Base-by-base conservation (phyloP, 805 yeast species). In the Saturnispora halmiae region DNA sequence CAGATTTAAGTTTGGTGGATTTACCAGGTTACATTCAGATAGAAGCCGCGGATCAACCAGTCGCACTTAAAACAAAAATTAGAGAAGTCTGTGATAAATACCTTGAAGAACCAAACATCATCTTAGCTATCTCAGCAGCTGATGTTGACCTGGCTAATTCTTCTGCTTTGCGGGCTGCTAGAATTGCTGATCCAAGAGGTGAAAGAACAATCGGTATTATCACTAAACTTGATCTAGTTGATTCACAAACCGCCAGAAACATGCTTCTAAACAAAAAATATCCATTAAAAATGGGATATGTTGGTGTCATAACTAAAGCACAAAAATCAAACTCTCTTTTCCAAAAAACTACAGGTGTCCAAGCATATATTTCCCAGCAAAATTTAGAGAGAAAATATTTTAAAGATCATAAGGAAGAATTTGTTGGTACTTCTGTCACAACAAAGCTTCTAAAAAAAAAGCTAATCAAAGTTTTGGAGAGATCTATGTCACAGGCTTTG, bases 61-160 rank as follows among this genome's bases (percentile, higher is more conserved):
- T 70, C 4, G 84, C 79, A 43, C 70, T 92, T 45, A 90, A 90
- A 54, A 70, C 72, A 24, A 83, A 79, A 55, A 92, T 92, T 51
- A 68, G 84, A 44, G 75, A 70, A 39, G 66, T 92, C 24, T 92
- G 97, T 62, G 83, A 83, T 50, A 76, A 77, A 56, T 92, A 92
- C 55, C 69, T 92, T 46, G 85, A 82, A 53, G 79, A 82, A 13
- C 99, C 99, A 18, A 92, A 92, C 55, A 85, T 92, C 38, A 92
- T 92, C 31, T 68, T 92, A 51, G 98, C 98, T 0, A 92, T 94
- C 20, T 85, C 95, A 9, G 86, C 98, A 0, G 98, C 98, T 0
- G 97, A 92, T 61, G 99, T 92, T 2, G 99, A 92, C 66, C 67
- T 92, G 52, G 98, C 98, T 1, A 92, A 92, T 59, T 86, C 96